A percentile compares a stretch with the other conserved stretches of the same genome.
Conservation (phyloP, 768 basidiomycete genomes). For the Leccinum fibrillosum region DNA sequence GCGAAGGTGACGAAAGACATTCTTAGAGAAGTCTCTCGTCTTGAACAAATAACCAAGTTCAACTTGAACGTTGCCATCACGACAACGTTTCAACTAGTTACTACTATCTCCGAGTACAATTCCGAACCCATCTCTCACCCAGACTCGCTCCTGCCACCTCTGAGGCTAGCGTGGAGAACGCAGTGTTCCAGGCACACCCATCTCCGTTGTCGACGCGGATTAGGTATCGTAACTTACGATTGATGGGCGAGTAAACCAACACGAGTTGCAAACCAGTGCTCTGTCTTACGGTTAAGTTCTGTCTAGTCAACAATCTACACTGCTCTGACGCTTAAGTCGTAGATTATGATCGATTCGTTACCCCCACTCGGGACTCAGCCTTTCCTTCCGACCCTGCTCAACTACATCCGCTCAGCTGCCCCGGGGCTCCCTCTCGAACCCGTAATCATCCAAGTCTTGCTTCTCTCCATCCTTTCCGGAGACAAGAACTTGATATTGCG, state of each 20-base stretch:
- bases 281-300: conserved; percentile 1
- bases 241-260: neutral
- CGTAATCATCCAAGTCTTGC: conserved; percentile 60
- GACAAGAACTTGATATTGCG: conserved; percentile 64
- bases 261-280: conserved; percentile 23
- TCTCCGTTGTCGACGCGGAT: neutral
- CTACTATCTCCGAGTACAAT: too few relatives aligned
- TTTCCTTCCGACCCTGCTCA: conserved; percentile 51
- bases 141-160: too few relatives aligned
- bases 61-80: neutral
- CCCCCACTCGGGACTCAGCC: conserved; percentile 40
- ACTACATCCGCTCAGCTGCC: conserved; percentile 41
- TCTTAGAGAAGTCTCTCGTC: neutral
- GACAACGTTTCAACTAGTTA: neutral
- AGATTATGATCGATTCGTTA: conserved; percentile 23
- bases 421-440: conserved; percentile 58
- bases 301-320: neutral
- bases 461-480: conserved; percentile 61
- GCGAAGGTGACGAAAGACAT: conserved; percentile 7
- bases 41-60: neutral
- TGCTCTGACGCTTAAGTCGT: conserved; percentile 1
- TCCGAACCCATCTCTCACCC: too few relatives aligned
- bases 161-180: neutral
- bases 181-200: neutral
- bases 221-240: neutral